phyloP scores from a whole-genome alignment of 2,329 filamentous ascomycete genomes.

The Plenodomus tracheiphilus region DNA sequence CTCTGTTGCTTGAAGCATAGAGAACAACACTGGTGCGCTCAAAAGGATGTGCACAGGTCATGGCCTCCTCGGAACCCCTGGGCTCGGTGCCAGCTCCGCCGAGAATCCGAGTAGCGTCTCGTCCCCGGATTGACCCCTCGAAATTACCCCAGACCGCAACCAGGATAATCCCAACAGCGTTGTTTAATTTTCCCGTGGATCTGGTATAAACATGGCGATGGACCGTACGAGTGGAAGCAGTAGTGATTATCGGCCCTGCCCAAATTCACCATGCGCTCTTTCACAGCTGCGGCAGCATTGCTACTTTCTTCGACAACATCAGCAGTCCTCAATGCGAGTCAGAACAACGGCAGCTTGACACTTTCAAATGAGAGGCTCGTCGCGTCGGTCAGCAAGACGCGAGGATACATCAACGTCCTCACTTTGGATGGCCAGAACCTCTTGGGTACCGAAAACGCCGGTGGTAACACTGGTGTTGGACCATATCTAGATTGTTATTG shows the following conservation, averaged over 20 bases:
- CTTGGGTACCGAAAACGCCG: constrained; percentile 20
- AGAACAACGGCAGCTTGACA: constrained; percentile 33
- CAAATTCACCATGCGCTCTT: constrained; percentile 16
- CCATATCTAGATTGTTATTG: constrained; percentile 35
- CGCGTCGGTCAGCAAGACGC: constrained; percentile 49
- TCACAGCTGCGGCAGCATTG: constrained; percentile 7
- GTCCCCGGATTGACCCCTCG: constrained; percentile 11
- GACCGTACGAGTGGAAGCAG: constrained; percentile 1
- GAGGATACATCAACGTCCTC: constrained; percentile 48
- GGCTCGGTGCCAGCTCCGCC: constrained; percentile 19
- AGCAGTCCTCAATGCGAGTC: constrained; percentile 20
- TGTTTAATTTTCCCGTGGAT: constrained; percentile 23
- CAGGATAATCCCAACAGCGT: constrained; percentile 9
- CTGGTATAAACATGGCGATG: constrained; percentile 16
- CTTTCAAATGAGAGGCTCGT: constrained; percentile 52
- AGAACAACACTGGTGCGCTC: neutral
- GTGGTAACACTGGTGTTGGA: constrained; percentile 45
- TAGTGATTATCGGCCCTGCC: neutral
- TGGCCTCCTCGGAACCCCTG: neutral
- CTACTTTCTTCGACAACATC: constrained; percentile 15
- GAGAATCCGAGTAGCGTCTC: constrained; percentile 15
- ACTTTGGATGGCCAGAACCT: constrained; percentile 50
- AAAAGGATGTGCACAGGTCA: neutral
- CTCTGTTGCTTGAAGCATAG: neutral
- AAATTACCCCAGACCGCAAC: constrained; percentile 18